Evolutionary conservation across 2,329 filamentous ascomycete species (phyloP).

Genomic region (Claviceps maximensis): DNA sequence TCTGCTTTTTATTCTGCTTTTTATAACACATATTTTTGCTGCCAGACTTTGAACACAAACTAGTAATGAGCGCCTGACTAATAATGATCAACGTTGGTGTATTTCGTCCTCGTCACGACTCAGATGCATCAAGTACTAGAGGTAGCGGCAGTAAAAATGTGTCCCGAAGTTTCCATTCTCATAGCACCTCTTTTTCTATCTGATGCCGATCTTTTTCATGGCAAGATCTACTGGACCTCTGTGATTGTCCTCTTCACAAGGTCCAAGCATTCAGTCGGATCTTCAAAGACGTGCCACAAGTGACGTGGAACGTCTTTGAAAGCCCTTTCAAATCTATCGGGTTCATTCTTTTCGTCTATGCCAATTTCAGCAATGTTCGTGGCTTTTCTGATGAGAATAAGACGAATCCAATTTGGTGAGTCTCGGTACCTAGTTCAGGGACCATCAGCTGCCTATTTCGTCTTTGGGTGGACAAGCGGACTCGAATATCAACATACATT

Average conservation of each 20-base stretch:
- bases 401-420: constrained; percentile 62
- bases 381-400: constrained; percentile 79
- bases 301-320: constrained; percentile 60
- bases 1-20: too few species aligned
- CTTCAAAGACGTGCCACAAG: constrained; percentile 72
- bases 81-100: neutral
- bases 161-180: neutral
- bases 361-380: constrained; percentile 55
- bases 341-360: constrained; percentile 61
- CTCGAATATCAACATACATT: constrained; percentile 36
- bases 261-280: constrained; percentile 49
- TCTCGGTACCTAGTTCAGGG: constrained; percentile 36
- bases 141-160: neutral
- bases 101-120: neutral
- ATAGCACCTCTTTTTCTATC: neutral
- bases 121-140: neutral
- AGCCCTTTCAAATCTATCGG: constrained; percentile 66
- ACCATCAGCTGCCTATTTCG: constrained; percentile 5
- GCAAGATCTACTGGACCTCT: neutral
- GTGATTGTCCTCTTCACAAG: constrained; percentile 15
- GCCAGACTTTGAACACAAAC: too few species aligned
- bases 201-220: neutral
- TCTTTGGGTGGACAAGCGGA: neutral
- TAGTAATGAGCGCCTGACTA: neutral
- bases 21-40: too few species aligned